phyloP scores from a whole-genome alignment of 2,329 filamentous ascomycete genomes.

The Xylariaceae sp. region DNA sequence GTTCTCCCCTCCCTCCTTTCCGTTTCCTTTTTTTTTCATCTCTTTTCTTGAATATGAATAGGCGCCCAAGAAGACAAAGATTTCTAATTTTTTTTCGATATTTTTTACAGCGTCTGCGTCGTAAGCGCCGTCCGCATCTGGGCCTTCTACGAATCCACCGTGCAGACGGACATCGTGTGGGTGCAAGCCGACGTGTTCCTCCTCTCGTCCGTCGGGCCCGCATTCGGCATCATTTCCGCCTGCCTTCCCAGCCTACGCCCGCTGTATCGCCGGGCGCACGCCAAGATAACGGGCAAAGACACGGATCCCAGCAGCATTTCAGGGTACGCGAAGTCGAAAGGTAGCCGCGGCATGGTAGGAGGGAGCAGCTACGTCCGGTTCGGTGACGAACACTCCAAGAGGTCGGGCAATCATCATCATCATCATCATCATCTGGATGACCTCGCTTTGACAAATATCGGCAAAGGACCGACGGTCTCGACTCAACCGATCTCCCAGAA shows the following conservation, averaged over 20 bases:
- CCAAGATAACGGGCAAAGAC: slow-evolving; percentile 14
- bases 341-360: too few species aligned
- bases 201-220: slow-evolving; percentile 32
- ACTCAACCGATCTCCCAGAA: slow-evolving; percentile 16
- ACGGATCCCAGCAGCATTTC: slow-evolving; percentile 5
- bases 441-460: slow-evolving; percentile 19
- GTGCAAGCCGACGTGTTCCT: slow-evolving; percentile 27
- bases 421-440: too few species aligned
- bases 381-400: slow-evolving; percentile 12
- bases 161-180: slow-evolving; percentile 25
- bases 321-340: slow-evolving; percentile 17
- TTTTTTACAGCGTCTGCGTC: slow-evolving; percentile 24
- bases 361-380: slow-evolving; percentile 22
- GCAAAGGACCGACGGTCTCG: slow-evolving; percentile 11
- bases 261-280: slow-evolving; percentile 25
- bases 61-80: background rate
- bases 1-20: slow-evolving; percentile 2
- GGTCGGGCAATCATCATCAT: slow-evolving; percentile 12
- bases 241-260: slow-evolving; percentile 32
- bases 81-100: background rate
- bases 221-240: slow-evolving; percentile 33
- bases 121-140: slow-evolving; percentile 27
- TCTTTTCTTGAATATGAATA: background rate
- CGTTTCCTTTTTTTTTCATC: background rate
- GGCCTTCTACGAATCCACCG: slow-evolving; percentile 21